Base-by-base conservation (phyloP, 345 rosid genomes). In the Acer negundo region DNA sequence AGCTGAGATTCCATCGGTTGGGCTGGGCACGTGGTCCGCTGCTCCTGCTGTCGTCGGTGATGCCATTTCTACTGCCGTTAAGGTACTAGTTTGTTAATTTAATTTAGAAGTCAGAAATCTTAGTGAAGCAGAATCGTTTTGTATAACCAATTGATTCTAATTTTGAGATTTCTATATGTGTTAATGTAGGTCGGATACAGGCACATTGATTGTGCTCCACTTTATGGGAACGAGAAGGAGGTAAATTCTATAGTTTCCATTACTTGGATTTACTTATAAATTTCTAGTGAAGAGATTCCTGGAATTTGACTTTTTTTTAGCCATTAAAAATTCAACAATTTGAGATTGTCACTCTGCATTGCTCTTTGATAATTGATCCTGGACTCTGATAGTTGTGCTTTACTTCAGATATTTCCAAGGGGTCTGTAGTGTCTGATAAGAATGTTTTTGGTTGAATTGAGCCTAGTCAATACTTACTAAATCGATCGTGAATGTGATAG, bases 161-260 rank as follows among this genome's bases (percentile, higher is more conserved):
- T 59, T 20, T 10, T 56, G 19, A 16, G 19, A 56, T 16, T 22
- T 8, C 12, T 22, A 0, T 58, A 1, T 19, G 24, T 78, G 11
- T 49, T 63, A 22, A 10, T 59, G 78, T 78, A 86, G 90, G 79
- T 51, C 28, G 93, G 93, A 8, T 90, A 91, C 56, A 75, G 94
- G 9, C 98, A 91, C 72, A 82, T 92, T 62, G 98, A 93, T 69
- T 89, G 98, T 17, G 97, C 97, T 76, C 53, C 71, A 75, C 1
- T 82, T 9, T 93, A 93, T 67, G 82, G 77, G 71, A 91, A 93
- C 31, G 92, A 91, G 77, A 89, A 89, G 70, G 94, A 86, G 97
- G 98, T 91, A 74, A 59, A 46, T 46, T 53, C 4, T 35, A 2
- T 56, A 16, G 13, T 23, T 23, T 63, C 42, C 17, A 7, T 9